phyloP scores from a whole-genome alignment of 768 basidiomycete genomes.

The Tulasnella sp. region DNA sequence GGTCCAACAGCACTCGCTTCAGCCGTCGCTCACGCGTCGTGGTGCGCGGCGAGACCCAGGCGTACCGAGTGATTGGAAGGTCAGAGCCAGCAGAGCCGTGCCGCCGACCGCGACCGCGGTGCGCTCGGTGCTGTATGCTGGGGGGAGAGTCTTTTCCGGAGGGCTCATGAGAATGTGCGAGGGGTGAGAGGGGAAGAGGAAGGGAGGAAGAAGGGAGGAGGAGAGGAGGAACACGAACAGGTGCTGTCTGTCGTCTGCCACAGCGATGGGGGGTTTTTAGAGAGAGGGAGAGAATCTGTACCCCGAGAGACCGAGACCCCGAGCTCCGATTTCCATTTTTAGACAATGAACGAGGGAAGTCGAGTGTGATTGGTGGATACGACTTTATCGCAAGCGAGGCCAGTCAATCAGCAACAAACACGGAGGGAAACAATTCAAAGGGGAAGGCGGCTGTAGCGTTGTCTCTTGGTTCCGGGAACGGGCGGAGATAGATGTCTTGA shows the following conservation, averaged over 20 bases:
- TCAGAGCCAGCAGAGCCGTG: constrained; percentile 18
- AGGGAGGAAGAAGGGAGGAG: constrained; percentile 8
- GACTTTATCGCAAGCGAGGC: constrained; percentile 7
- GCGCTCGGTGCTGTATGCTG: constrained; percentile 13
- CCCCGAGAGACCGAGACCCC: constrained; percentile 12
- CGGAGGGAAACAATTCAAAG: neutral
- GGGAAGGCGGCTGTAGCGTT: neutral
- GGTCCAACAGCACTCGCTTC: constrained; percentile 22
- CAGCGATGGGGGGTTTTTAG: constrained; percentile 12
- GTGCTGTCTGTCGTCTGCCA: neutral
- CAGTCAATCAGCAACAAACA: neutral
- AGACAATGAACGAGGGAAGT: neutral
- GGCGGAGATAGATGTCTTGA: neutral
- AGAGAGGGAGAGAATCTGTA: neutral
- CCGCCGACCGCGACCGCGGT: constrained; percentile 20
- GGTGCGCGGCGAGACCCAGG: neutral
- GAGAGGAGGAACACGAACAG: neutral
- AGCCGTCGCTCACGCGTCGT: neutral
- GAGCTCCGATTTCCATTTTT: neutral
- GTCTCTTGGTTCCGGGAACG: neutral
- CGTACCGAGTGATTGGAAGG: constrained; percentile 33
- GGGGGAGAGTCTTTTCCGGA: constrained; percentile 1
- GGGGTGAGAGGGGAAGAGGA: neutral
- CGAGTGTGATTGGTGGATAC: neutral
- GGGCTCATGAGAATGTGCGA: neutral